These are phyloP conservation scores for Collariella sp. DNA, from an alignment of 495 filamentous ascomycete genomes.

Conservation along the genomic window DNA sequence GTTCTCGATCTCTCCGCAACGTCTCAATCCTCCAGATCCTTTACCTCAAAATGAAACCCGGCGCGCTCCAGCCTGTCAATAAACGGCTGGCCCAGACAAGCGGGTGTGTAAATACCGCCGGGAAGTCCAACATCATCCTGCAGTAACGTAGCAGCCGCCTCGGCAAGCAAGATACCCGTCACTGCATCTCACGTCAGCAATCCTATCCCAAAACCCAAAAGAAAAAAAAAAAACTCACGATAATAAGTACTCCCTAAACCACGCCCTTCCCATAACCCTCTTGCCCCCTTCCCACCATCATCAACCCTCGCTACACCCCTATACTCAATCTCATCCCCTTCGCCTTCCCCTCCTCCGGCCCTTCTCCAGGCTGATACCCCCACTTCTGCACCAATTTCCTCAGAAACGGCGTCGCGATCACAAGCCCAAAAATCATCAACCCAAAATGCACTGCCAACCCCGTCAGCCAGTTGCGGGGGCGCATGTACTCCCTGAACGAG, in stretches of 20 bases:
- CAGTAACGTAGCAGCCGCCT: slow-evolving; percentile 65
- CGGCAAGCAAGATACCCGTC: slow-evolving; percentile 57
- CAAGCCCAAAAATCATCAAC: slow-evolving; percentile 41
- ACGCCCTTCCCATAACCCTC: slow-evolving; percentile 51
- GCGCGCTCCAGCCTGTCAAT: slow-evolving; percentile 59
- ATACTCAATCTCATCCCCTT: slow-evolving; percentile 54
- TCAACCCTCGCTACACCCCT: slow-evolving; percentile 59
- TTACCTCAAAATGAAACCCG: slow-evolving; percentile 55
- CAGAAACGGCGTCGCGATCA: slow-evolving; percentile 42
- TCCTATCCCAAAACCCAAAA: not conserved
- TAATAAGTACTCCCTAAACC: slow-evolving; percentile 57
- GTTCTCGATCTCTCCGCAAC: not conserved
- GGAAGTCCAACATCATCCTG: slow-evolving; percentile 52
- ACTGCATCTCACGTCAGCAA: slow-evolving; percentile 34
- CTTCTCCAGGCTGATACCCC: slow-evolving; percentile 59
- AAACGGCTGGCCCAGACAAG: slow-evolving; percentile 68
- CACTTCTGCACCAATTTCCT: slow-evolving; percentile 28
- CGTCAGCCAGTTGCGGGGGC: slow-evolving; percentile 48
- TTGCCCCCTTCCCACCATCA: slow-evolving; percentile 27
- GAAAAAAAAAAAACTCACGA: slow-evolving; percentile 30
- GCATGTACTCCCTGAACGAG: slow-evolving; percentile 59
- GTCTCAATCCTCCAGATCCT: slow-evolving; percentile 23
- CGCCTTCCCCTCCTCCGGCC: slow-evolving; percentile 50
- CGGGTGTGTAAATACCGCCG: slow-evolving; percentile 65
- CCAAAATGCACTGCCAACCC: slow-evolving; percentile 52